Conservation (phyloP, 2,329 filamentous ascomycete genomes). For the Penicillium sp. region DNA sequence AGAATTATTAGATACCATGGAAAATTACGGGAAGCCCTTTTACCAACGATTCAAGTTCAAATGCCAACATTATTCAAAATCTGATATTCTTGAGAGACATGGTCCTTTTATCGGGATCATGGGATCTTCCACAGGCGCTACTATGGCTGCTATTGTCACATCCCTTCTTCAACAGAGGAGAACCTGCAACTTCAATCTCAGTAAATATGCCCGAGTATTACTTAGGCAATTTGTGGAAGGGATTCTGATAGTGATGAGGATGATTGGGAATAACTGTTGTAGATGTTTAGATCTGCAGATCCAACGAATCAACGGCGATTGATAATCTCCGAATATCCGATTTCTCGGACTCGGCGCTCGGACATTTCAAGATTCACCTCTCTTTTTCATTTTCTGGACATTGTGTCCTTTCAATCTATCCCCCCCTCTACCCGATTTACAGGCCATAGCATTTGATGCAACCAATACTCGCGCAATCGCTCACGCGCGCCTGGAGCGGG, state of each 20-base stretch:
- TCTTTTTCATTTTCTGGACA: background rate
- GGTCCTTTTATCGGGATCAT: no score
- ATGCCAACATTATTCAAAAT: background rate
- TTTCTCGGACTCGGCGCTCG: constrained; percentile 13
- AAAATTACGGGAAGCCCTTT: background rate
- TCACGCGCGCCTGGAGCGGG: constrained; percentile 15
- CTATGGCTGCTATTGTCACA: no score
- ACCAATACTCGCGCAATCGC: constrained; percentile 13
- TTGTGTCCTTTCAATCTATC: background rate
- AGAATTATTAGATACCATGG: no score
- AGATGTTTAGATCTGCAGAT: background rate
- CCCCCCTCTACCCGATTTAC: background rate
- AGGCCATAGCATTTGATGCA: constrained; percentile 22
- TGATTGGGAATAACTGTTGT: no score
- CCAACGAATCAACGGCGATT: constrained; percentile 6
- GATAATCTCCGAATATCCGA: constrained; percentile 19
- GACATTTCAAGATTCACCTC: constrained; percentile 7
- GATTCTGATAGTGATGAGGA: background rate
- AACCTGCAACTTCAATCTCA: no score
- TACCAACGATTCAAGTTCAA: background rate
- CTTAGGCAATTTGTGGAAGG: background rate
- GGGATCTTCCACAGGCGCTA: no score
- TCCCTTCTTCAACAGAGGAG: no score
- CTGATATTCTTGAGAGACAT: no score
- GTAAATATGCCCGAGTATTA: no score